Conservation (phyloP, 2,329 filamentous ascomycete genomes). For the Incumbomyces delicatus region DNA sequence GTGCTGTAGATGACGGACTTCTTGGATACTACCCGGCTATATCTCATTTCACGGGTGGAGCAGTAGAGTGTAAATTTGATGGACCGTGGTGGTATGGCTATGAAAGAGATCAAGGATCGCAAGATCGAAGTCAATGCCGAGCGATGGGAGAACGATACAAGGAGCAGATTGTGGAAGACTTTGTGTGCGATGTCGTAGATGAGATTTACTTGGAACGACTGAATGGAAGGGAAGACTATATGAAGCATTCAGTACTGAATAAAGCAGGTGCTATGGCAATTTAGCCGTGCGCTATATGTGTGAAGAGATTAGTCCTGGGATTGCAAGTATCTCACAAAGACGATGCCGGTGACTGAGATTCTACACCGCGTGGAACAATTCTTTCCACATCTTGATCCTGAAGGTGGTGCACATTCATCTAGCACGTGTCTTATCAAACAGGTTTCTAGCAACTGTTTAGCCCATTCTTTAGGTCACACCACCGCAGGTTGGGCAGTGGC, state of each 20-base stretch:
- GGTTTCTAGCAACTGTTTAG: too few species aligned
- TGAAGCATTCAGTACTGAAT: constrained; percentile 17
- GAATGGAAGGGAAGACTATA: constrained; percentile 17
- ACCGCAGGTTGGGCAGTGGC: too few species aligned
- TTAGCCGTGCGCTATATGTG: too few species aligned
- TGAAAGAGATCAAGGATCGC: constrained; percentile 25
- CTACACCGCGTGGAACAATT: too few species aligned
- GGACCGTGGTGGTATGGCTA: constrained; percentile 71
- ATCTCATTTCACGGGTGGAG: constrained; percentile 82
- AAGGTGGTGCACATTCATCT: too few species aligned
- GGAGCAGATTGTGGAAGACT: constrained; percentile 90
- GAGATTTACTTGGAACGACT: constrained; percentile 57
- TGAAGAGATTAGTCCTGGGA: too few species aligned
- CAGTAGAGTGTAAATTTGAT: constrained; percentile 88
- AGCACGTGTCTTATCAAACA: too few species aligned
- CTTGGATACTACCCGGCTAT: constrained; percentile 92
- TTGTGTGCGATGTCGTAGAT: constrained; percentile 86
- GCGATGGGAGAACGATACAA: constrained; percentile 70
- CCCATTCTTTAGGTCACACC: too few species aligned
- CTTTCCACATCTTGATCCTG: too few species aligned
- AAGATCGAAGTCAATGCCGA: constrained; percentile 26
- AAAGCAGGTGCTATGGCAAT: constrained; percentile 7
- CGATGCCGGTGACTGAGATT: too few species aligned
- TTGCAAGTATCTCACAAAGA: too few species aligned
- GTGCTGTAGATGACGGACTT: constrained; percentile 66